phyloP scores from a whole-genome alignment of 805 yeast species.

The Barnettozyma sucrosica region DNA sequence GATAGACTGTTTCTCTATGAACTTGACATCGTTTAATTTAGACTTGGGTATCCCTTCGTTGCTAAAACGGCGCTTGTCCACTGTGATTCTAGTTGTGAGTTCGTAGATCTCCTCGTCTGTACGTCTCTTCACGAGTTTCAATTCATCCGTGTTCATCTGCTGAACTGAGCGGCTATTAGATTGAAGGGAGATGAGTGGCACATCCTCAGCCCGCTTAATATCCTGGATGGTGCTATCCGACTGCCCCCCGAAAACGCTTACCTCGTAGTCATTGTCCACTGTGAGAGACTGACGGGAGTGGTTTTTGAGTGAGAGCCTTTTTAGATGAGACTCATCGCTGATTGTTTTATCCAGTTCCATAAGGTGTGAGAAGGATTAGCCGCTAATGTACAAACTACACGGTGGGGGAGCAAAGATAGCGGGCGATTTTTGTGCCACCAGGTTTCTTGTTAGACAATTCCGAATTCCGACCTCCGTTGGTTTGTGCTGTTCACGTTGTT shows the following conservation, averaged over 20 bases:
- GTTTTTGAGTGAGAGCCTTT: constrained; percentile 1
- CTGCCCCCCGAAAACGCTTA: neutral
- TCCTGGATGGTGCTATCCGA: neutral
- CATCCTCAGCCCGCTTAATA: neutral
- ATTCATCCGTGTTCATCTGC: neutral
- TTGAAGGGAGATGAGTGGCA: neutral
- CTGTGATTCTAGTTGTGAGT: constrained; percentile 14
- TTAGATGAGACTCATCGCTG: neutral
- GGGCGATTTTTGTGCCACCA: neutral
- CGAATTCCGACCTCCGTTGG: too few relatives aligned
- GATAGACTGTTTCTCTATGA: constrained; percentile 16
- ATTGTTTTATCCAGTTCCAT: neutral
- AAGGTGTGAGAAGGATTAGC: neutral
- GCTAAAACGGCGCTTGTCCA: constrained; percentile 17
- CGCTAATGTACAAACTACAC: neutral
- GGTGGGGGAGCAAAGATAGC: neutral
- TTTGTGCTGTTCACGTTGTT: too few relatives aligned
- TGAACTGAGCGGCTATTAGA: neutral
- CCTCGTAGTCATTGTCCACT: constrained; percentile 6
- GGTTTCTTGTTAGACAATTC: too few relatives aligned
- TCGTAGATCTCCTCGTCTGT: constrained; percentile 19
- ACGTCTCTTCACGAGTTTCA: constrained; percentile 11
- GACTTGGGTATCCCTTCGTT: constrained; percentile 25
- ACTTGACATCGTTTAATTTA: constrained; percentile 23
- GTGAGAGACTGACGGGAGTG: neutral